phyloP scores from a whole-genome alignment of 2,329 filamentous ascomycete genomes.

The Claviceps paspali region DNA sequence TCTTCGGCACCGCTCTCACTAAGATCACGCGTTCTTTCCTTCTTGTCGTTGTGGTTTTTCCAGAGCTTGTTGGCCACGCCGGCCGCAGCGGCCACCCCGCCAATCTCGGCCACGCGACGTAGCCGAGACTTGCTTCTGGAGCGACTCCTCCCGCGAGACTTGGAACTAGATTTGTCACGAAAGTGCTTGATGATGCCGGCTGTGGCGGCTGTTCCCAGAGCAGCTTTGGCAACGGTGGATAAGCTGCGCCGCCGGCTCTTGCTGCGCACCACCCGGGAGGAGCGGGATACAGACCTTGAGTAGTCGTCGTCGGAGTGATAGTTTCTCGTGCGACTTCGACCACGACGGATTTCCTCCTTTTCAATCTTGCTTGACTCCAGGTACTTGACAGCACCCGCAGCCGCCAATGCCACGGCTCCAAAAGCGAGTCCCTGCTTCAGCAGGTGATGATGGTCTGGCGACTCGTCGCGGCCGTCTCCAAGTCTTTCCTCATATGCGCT shows the following conservation, averaged over 20 bases:
- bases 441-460: constrained; percentile 28
- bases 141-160: constrained; percentile 13
- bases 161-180: constrained; percentile 33
- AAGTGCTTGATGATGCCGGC: constrained; percentile 44
- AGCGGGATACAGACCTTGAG: constrained; percentile 21
- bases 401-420: constrained; percentile 46
- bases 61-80: constrained; percentile 47
- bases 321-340: constrained; percentile 35
- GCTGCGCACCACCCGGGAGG: constrained; percentile 23
- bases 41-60: constrained; percentile 45
- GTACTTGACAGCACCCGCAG: constrained; percentile 50
- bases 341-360: constrained; percentile 41
- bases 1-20: constrained; percentile 20
- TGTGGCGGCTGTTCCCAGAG: constrained; percentile 39
- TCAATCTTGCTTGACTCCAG: constrained; percentile 44
- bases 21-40: constrained; percentile 27
- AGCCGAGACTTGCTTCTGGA: constrained; percentile 31
- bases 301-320: constrained; percentile 26
- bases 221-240: constrained; percentile 39
- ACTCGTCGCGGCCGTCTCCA: constrained; percentile 21
- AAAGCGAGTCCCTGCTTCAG: constrained; percentile 48
- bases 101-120: constrained; percentile 43
- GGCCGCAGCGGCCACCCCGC: constrained; percentile 42
- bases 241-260: constrained; percentile 30
- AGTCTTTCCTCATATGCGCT: constrained; percentile 44